A percentile compares a stretch with the other conserved stretches of the same genome.
Evolutionary conservation across 2,329 filamentous ascomycete genomes (phyloP).

Genomic region (Neofusicoccum laricinum): DNA sequence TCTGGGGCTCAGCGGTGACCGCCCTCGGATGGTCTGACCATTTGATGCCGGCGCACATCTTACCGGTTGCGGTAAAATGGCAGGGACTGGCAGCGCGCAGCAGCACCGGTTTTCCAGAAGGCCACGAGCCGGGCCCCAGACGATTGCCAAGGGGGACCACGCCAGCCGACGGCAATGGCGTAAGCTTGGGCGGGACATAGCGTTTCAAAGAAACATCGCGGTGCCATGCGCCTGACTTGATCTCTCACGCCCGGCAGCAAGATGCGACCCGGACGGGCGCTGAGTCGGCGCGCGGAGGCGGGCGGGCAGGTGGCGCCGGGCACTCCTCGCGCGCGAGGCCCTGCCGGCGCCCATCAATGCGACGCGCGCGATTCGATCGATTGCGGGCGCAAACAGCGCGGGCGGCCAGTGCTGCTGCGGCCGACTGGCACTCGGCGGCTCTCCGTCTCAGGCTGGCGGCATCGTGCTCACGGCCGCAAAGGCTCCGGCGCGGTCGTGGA

Average conservation of each 20-base stretch:
- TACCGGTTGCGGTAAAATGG: slow-evolving; percentile 7
- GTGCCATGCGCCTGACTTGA: neutral
- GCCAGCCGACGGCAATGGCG: slow-evolving; percentile 17
- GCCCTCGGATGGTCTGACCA: slow-evolving; percentile 16
- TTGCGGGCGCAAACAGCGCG: neutral
- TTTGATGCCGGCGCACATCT: slow-evolving; percentile 12
- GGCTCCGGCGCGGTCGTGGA: slow-evolving; percentile 13
- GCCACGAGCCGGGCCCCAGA: neutral
- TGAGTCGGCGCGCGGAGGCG: slow-evolving; percentile 12
- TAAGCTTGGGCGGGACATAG: slow-evolving; percentile 16
- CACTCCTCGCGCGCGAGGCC: neutral
- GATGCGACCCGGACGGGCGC: slow-evolving; percentile 2
- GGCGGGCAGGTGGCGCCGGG: slow-evolving; percentile 11
- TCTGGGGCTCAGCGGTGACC: slow-evolving; percentile 18
- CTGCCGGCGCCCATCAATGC: neutral
- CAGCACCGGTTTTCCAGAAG: neutral
- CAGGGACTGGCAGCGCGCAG: neutral
- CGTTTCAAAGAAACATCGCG: slow-evolving; percentile 13
- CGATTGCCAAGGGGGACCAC: slow-evolving; percentile 11
- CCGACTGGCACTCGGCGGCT: neutral
- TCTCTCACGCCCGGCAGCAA: neutral
- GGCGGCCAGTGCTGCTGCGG: neutral
- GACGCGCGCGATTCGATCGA: neutral
- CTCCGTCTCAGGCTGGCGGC: neutral
- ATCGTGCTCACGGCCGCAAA: neutral